Percentiles rank a stretch among this genome's conserved stretches.
phyloP scores from a whole-genome alignment of 345 rosid genomes.

The Eucalyptus viminalis region DNA sequence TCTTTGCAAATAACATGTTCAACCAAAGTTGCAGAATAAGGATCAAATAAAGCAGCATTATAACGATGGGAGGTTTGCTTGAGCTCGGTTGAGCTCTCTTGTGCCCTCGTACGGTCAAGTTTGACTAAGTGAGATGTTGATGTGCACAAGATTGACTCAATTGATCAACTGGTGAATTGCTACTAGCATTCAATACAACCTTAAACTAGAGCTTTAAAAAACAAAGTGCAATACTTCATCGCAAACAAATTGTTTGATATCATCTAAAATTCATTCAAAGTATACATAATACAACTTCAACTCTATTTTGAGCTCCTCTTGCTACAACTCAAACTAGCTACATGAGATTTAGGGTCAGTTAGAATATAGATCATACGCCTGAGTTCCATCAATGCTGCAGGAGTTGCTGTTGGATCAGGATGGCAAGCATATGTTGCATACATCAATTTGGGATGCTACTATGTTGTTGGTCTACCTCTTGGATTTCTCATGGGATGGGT shows the following conservation, averaged over 20 bases:
- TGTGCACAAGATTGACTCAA: background rate
- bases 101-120: background rate
- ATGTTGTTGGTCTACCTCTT: conserved; percentile 55
- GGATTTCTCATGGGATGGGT: conserved; percentile 63
- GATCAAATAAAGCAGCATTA: background rate
- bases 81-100: background rate
- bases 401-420: conserved; percentile 85
- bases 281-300: background rate
- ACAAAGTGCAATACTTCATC: background rate
- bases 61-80: background rate
- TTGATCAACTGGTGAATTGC: background rate
- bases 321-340: background rate
- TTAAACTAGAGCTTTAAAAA: background rate
- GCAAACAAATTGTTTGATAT: background rate
- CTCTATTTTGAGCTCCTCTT: background rate
- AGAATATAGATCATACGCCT: background rate
- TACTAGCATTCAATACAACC: background rate
- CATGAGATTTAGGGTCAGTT: background rate
- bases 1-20: background rate
- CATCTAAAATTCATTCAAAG: background rate
- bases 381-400: conserved; percentile 1
- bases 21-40: background rate
- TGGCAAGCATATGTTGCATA: conserved; percentile 71
- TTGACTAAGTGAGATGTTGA: background rate
- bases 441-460: conserved; percentile 65